Base-by-base conservation (phyloP, 1,284 basidiomycete species). In the Bondarzewia mesenterica region DNA sequence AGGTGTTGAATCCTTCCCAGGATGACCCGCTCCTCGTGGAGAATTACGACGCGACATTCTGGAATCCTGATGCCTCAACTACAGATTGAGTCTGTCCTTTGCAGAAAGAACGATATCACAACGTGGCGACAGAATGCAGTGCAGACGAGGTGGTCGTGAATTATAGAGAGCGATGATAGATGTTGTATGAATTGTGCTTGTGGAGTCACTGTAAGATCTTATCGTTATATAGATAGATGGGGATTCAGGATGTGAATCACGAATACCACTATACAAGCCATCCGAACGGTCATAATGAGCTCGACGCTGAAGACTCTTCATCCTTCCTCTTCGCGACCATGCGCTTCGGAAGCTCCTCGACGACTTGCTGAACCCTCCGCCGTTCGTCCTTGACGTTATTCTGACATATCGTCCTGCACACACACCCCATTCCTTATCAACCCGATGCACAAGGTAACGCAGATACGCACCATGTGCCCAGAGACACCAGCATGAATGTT, bases 1-100 rank as follows among this genome's bases (percentile, higher is more conserved):
- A n/a, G n/a, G n/a, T n/a, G n/a, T 32, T 5, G n/a, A 32, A n/a
- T 46, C 39, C 37, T 35, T 42, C 16, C 8, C 53, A 86, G 79
- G 67, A 84, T 50, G 85, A 90, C 60, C 72, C 80, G 10, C 61
- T 69, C 25, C 73, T 90, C 14, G 78, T 90, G 12, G 87, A 89
- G 62, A 82, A 84, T 47, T 90, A 81, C 80, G 77, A 81, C 48
- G 71, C 75, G 53, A 72, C 77, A 16, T 66, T 78, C 10, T 84
- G 82, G 82, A 71, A 26, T 5, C 16, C 16, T 5, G 48, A 44
- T 32, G 8, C 36, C 12, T 15, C 42, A 47, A 40, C 14, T 14
- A 15, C 12, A 6, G 23, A 29, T 32, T 22, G 15, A 29, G 15
- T 15, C n/a, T n/a, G n/a, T n/a, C n/a, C n/a, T n/a, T n/a, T n/a